Percentiles rank a stretch among this genome's conserved stretches.
phyloP scores from a whole-genome alignment of 805 yeast genomes.

The Kuraishia piskuri region DNA sequence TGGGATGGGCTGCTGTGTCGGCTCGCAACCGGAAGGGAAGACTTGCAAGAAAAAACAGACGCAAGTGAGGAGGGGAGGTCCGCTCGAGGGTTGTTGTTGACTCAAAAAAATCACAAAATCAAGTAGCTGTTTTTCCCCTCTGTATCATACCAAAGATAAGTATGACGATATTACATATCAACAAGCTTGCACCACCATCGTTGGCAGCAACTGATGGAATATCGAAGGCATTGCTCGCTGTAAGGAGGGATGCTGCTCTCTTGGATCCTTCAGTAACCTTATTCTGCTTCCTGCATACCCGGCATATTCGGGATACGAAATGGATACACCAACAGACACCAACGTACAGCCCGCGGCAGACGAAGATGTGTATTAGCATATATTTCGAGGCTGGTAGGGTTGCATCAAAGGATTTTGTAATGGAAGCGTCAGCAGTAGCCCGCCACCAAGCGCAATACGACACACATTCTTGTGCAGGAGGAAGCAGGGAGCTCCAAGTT shows the following conservation, averaged over 20 bases:
- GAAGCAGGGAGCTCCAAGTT: not conserved
- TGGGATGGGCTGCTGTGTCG: not conserved
- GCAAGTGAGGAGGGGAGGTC: no score
- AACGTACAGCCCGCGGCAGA: not conserved
- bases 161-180: no score
- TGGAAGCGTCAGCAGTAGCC: not conserved
- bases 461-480: not conserved
- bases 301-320: not conserved
- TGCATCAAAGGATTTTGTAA: not conserved
- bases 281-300: not conserved
- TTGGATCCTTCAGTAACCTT: not conserved
- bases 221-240: not conserved
- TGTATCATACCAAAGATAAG: no score
- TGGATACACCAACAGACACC: not conserved
- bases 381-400: not conserved
- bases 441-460: not conserved
- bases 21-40: not conserved
- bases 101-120: no score
- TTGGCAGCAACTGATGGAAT: not conserved
- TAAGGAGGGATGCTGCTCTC: not conserved
- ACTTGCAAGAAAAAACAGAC: not conserved
- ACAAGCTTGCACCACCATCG: no score
- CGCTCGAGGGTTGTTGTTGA: no score
- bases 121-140: no score
- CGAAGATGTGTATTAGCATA: not conserved